Evolutionary conservation across 805 yeast species (phyloP).

Genomic region (Zygosaccharomyces lentus): DNA sequence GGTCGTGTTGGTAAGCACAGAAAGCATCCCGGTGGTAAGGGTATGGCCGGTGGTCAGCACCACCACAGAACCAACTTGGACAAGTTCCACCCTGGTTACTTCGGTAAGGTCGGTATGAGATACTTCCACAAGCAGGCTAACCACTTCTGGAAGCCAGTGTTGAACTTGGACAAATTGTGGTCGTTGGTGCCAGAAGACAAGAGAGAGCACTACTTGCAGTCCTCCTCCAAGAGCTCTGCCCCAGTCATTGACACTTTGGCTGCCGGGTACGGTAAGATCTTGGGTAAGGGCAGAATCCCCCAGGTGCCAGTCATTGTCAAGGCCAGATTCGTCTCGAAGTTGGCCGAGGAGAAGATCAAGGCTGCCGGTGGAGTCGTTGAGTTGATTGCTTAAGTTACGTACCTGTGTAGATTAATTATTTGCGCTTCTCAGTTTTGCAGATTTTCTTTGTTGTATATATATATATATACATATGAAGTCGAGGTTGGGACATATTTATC

Average conservation of each 20-base stretch:
- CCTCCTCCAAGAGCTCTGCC: slow-evolving; percentile 84
- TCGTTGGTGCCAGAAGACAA: slow-evolving; percentile 88
- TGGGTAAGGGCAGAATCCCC: slow-evolving; percentile 99
- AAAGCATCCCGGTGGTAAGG: slow-evolving; percentile 99
- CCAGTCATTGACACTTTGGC: slow-evolving; percentile 99
- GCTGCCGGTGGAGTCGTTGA: slow-evolving; percentile 99
- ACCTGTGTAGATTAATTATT: slow-evolving; percentile 6
- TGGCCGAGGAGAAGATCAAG: slow-evolving; percentile 99
- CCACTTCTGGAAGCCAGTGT: slow-evolving; percentile 97
- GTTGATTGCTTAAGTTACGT: slow-evolving; percentile 78
- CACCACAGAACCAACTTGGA: slow-evolving; percentile 99
- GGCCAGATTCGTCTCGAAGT: slow-evolving; percentile 98
- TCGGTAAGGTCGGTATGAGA: slow-evolving; percentile 99
- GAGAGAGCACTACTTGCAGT: slow-evolving; percentile 88
- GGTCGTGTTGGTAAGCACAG: slow-evolving; percentile 99
- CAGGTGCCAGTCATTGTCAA: slow-evolving; percentile 97
- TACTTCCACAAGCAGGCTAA: slow-evolving; percentile 92
- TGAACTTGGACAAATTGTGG: slow-evolving; percentile 99
- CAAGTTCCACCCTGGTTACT: slow-evolving; percentile 99
- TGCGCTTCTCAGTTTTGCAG: not conserved
- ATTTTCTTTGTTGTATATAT: not conserved
- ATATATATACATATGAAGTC: not conserved
- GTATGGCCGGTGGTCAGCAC: slow-evolving; percentile 99
- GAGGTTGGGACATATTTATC: not conserved
- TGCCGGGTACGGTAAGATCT: slow-evolving; percentile 99